A percentile compares a stretch with the other conserved stretches of the same genome.
Conservation (phyloP, 2,329 filamentous ascomycete species). For the Aspergillus glaucus region DNA sequence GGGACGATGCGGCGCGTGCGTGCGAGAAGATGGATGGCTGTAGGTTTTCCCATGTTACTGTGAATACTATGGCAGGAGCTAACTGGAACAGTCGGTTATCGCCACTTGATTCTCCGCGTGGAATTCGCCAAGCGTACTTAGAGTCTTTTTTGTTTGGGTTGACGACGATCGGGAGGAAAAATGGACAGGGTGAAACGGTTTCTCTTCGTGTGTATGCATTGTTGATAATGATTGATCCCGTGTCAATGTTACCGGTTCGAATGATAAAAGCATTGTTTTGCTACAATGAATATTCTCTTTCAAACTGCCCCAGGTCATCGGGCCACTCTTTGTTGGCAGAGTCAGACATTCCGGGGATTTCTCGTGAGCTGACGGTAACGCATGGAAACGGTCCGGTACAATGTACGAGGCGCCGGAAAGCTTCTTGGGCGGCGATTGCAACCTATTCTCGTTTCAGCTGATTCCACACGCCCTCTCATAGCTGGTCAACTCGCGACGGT, state of each 20-base stretch:
- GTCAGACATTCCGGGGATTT: no score
- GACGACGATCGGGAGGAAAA: slow-evolving; percentile 6
- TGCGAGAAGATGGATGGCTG: slow-evolving; percentile 97
- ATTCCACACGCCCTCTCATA: not conserved
- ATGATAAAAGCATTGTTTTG: no score
- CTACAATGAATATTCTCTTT: no score
- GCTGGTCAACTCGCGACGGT: not conserved
- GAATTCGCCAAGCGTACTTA: slow-evolving; percentile 47
- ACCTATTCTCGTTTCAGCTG: not conserved
- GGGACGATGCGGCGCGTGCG: slow-evolving; percentile 81
- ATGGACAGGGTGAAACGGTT: not conserved
- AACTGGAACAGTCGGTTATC: slow-evolving; percentile 41
- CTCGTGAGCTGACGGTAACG: not conserved
- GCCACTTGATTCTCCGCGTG: slow-evolving; percentile 48
- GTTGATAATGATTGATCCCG: no score
- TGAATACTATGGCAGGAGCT: not conserved
- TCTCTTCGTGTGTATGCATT: not conserved
- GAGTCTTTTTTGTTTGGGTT: slow-evolving; percentile 14
- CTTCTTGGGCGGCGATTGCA: not conserved
- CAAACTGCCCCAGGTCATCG: no score
- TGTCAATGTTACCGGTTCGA: no score
- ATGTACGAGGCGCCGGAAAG: no score
- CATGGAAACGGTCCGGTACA: not conserved
- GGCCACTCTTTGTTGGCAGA: no score
- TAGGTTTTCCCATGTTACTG: slow-evolving; percentile 36